Evolutionary conservation across 805 yeast genomes (phyloP).

Genomic region (Brettanomyces anomalus): DNA sequence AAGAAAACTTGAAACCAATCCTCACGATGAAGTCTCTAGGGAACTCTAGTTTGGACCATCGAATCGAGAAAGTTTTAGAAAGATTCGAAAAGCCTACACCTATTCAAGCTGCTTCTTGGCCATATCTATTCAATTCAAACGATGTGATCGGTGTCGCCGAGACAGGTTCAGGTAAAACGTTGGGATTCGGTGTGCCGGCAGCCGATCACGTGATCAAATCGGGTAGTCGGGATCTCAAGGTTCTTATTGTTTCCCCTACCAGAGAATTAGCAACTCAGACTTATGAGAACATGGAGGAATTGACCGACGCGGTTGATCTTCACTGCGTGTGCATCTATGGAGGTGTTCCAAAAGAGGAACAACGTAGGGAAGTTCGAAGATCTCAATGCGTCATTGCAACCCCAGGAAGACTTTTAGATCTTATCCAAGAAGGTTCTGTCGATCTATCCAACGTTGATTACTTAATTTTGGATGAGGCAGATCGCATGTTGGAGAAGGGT

Average conservation of each 20-base stretch:
- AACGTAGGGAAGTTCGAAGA: conserved; percentile 55
- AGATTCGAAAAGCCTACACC: conserved; percentile 91
- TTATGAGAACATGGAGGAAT: conserved; percentile 66
- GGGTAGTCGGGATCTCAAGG: conserved; percentile 48
- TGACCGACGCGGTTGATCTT: conserved; percentile 53
- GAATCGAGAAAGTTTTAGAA: conserved; percentile 50
- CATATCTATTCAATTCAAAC: conserved; percentile 63
- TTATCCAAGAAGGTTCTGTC: conserved; percentile 80
- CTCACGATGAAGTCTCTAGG: conserved; percentile 54
- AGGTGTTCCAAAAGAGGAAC: conserved; percentile 95
- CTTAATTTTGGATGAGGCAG: conserved; percentile 94
- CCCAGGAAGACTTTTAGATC: conserved; percentile 93
- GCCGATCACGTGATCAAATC: conserved; percentile 51
- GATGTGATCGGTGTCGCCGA: conserved; percentile 98
- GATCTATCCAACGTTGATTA: conserved; percentile 60
- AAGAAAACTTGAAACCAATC: conserved; percentile 53
- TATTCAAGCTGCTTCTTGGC: conserved; percentile 93
- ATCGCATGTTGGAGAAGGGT: conserved; percentile 97
- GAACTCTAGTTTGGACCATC: conserved; percentile 35
- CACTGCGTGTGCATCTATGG: conserved; percentile 87
- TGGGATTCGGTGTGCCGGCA: conserved; percentile 98
- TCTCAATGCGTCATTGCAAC: conserved; percentile 89
- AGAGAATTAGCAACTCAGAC: conserved; percentile 96
- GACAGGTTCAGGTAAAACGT: conserved; percentile 96
- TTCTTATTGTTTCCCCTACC: conserved; percentile 88